Conservation (phyloP, 1,139 yeast species). For the Geotrichum klebahnii region DNA sequence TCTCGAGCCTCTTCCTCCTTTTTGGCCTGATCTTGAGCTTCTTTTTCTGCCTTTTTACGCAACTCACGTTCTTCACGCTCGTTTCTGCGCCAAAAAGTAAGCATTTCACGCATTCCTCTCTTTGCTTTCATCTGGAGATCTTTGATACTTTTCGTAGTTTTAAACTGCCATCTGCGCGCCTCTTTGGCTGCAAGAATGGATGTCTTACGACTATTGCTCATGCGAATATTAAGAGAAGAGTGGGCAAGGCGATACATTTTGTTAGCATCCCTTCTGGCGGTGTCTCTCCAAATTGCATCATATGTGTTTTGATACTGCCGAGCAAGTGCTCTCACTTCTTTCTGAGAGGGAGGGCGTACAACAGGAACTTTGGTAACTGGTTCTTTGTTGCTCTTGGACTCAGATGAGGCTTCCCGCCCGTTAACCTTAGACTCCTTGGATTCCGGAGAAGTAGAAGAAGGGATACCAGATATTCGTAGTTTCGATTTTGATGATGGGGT, state of each 20-base stretch:
- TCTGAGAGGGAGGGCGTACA: slow-evolving; percentile 31
- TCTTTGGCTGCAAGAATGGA: slow-evolving; percentile 89
- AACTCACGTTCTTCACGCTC: slow-evolving; percentile 92
- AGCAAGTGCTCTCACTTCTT: slow-evolving; percentile 70
- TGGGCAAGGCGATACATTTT: slow-evolving; percentile 76
- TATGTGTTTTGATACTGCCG: slow-evolving; percentile 83
- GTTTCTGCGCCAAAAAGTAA: slow-evolving; percentile 93
- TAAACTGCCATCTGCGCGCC: slow-evolving; percentile 91
- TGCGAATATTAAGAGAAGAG: slow-evolving; percentile 70
- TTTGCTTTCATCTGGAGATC: slow-evolving; percentile 93
- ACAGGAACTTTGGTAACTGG: not conserved
- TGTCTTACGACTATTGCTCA: slow-evolving; percentile 79
- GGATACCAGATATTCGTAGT: not conserved
- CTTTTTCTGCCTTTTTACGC: slow-evolving; percentile 85
- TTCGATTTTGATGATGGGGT: not conserved
- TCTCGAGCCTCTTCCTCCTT: slow-evolving; percentile 94
- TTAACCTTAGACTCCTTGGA: not conserved
- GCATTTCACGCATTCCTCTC: slow-evolving; percentile 97
- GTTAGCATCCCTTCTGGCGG: slow-evolving; percentile 90
- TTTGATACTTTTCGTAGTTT: slow-evolving; percentile 84
- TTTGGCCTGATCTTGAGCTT: slow-evolving; percentile 82
- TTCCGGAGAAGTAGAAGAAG: slow-evolving; percentile 1
- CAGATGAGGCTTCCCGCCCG: not conserved
- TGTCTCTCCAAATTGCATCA: slow-evolving; percentile 89
- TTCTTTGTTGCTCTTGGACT: not conserved